A percentile compares a stretch with the other conserved stretches of the same genome.
These are phyloP conservation scores for Didymella glomerata DNA, from an alignment of 2,329 filamentous ascomycete species.

Conservation along the genomic window DNA sequence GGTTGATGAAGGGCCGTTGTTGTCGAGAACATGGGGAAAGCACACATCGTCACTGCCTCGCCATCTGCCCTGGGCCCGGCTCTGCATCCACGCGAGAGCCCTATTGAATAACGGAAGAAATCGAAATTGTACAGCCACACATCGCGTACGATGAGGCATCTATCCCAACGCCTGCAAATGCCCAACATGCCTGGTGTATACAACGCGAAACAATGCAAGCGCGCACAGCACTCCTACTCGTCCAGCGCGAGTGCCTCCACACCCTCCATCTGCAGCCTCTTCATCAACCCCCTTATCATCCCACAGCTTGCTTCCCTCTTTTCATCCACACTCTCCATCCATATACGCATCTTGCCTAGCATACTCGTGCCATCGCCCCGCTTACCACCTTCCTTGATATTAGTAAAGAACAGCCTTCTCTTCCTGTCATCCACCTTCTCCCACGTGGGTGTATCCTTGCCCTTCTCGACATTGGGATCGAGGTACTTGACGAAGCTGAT, in stretches of 20 bases:
- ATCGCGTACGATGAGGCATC: conserved; percentile 17
- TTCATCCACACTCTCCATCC: conserved; percentile 33
- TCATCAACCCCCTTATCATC: conserved; percentile 33
- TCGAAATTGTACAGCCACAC: conserved; percentile 11
- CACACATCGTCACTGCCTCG: background rate
- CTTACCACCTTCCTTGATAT: conserved; percentile 38
- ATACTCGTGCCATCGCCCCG: conserved; percentile 33
- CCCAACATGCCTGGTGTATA: conserved; percentile 1
- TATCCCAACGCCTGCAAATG: conserved; percentile 19
- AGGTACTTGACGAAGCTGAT: conserved; percentile 46
- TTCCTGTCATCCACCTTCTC: conserved; percentile 33
- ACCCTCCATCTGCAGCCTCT: conserved; percentile 38
- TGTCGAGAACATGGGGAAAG: no score
- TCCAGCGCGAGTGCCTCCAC: conserved; percentile 31
- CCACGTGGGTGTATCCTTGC: conserved; percentile 32
- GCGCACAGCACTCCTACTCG: conserved; percentile 2
- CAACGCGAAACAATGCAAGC: background rate
- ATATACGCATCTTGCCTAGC: conserved; percentile 34
- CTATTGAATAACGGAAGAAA: background rate
- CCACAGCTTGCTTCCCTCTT: conserved; percentile 33
- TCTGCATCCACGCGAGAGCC: background rate
- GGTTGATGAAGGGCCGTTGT: no score
- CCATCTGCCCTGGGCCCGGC: background rate
- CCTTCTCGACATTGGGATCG: conserved; percentile 40
- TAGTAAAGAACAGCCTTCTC: conserved; percentile 42